Conservation (phyloP, 352 stramenopile species). For the Pythium insidiosum region DNA sequence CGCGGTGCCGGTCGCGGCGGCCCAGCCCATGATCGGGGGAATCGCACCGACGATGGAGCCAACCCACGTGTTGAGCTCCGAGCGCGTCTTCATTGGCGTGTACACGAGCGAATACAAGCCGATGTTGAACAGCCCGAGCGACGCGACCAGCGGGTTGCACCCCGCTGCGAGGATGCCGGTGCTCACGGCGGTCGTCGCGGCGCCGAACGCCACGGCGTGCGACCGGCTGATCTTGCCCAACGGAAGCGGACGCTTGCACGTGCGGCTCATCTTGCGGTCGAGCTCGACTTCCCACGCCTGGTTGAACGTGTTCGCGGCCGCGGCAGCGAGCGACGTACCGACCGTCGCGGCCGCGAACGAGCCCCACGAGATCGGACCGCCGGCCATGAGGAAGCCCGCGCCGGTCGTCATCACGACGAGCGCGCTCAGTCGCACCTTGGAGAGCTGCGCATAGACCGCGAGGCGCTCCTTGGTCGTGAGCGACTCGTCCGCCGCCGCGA, state of each 20-base stretch:
- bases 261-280: slow-evolving; percentile 97
- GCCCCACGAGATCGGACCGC: slow-evolving; percentile 86
- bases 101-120: slow-evolving; percentile 98
- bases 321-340: slow-evolving; percentile 92
- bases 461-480: slow-evolving; percentile 59
- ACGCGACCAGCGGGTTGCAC: slow-evolving; percentile 93
- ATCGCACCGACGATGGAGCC: slow-evolving; percentile 98
- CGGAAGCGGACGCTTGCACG: slow-evolving; percentile 90
- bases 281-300: slow-evolving; percentile 95
- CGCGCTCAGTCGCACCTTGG: slow-evolving; percentile 91
- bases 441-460: slow-evolving; percentile 86
- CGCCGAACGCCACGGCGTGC: slow-evolving; percentile 81
- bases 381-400: slow-evolving; percentile 95
- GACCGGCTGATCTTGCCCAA: slow-evolving; percentile 67
- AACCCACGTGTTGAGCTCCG: slow-evolving; percentile 98
- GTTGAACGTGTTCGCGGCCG: slow-evolving; percentile 96
- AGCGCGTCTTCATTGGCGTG: slow-evolving; percentile 96
- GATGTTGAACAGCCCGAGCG: slow-evolving; percentile 96
- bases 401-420: slow-evolving; percentile 96
- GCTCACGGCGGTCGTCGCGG: slow-evolving; percentile 82
- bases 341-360: slow-evolving; percentile 86
- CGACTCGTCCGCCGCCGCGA: slow-evolving; percentile 5
- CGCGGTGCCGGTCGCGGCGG: slow-evolving; percentile 87
- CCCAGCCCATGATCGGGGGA: slow-evolving; percentile 97
- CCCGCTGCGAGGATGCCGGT: slow-evolving; percentile 85